Conservation (phyloP, 768 basidiomycete species). For the Tylopilus cervinicoccineus region DNA sequence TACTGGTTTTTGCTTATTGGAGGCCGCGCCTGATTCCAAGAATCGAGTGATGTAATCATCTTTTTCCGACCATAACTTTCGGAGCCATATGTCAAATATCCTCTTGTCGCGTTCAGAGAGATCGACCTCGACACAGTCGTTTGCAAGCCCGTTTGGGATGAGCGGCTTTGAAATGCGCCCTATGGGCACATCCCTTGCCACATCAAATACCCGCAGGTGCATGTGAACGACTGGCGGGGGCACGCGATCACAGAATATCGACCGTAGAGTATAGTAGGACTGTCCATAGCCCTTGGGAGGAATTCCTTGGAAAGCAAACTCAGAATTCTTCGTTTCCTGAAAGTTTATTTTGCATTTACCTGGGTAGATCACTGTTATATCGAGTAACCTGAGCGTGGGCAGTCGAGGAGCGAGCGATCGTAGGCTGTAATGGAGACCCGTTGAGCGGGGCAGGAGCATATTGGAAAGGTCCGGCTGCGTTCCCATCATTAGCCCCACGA, state of each 20-base stretch:
- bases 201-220: conserved; percentile 78
- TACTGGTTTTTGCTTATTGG: conserved; percentile 28
- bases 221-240: conserved; percentile 85
- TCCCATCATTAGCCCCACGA: conserved; percentile 7
- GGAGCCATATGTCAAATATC: conserved; percentile 80
- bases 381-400: conserved; percentile 76
- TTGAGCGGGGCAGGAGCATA: conserved; percentile 87
- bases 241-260: conserved; percentile 77
- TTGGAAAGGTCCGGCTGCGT: conserved; percentile 73
- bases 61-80: conserved; percentile 79
- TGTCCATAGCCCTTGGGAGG: conserved; percentile 82
- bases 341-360: conserved; percentile 39
- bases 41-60: conserved; percentile 74
- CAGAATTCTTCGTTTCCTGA: not conserved
- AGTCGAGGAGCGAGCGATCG: conserved; percentile 77
- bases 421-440: conserved; percentile 82
- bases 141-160: conserved; percentile 26
- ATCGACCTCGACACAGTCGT: conserved; percentile 40
- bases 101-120: conserved; percentile 55
- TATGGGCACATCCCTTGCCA: conserved; percentile 63
- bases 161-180: conserved; percentile 47
- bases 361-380: conserved; percentile 89
- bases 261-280: conserved; percentile 83
- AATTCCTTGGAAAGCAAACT: conserved; percentile 46
- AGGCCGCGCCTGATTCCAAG: conserved; percentile 49